These are phyloP conservation scores for Phytophthora pluvialis DNA, from an alignment of 352 stramenopile genomes.

Conservation along the genomic window DNA sequence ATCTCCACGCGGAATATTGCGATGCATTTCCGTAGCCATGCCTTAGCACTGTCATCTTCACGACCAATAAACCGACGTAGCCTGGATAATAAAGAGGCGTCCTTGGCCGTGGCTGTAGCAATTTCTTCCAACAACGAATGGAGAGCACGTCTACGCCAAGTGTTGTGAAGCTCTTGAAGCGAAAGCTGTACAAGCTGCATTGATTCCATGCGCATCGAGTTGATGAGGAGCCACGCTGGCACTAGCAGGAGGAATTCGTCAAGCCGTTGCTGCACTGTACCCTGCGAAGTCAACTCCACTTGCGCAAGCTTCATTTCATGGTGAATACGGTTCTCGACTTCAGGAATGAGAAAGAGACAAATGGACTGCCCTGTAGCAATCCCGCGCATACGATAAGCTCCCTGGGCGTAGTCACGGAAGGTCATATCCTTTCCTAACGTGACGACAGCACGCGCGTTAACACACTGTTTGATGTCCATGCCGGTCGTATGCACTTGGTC, in stretches of 20 bases:
- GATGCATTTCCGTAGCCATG: slow-evolving; percentile 76
- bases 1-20: slow-evolving; percentile 81
- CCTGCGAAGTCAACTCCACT: slow-evolving; percentile 28
- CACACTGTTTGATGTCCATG: slow-evolving; percentile 94
- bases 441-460: slow-evolving; percentile 88
- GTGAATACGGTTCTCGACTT: slow-evolving; percentile 90
- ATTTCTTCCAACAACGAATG: slow-evolving; percentile 90
- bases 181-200: slow-evolving; percentile 99
- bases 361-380: slow-evolving; percentile 94
- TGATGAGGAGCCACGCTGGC: slow-evolving; percentile 97
- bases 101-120: slow-evolving; percentile 12
- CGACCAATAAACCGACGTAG: slow-evolving; percentile 72
- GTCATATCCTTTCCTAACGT: slow-evolving; percentile 98
- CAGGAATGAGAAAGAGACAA: slow-evolving; percentile 91
- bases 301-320: slow-evolving; percentile 71
- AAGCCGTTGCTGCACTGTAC: slow-evolving; percentile 42
- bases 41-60: slow-evolving; percentile 38
- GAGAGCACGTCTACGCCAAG: slow-evolving; percentile 96
- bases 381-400: slow-evolving; percentile 92
- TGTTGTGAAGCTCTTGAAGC: slow-evolving; percentile 97
- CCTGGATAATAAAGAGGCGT: slow-evolving; percentile 49
- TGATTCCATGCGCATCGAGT: slow-evolving; percentile 99
- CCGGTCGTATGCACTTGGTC: slow-evolving; percentile 95
- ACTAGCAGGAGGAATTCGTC: slow-evolving; percentile 81
- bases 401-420: slow-evolving; percentile 93